Percentiles rank a stretch among this genome's conserved stretches.
phyloP scores from a whole-genome alignment of 2,329 filamentous ascomycete species.

The Diaporthe amygdali region DNA sequence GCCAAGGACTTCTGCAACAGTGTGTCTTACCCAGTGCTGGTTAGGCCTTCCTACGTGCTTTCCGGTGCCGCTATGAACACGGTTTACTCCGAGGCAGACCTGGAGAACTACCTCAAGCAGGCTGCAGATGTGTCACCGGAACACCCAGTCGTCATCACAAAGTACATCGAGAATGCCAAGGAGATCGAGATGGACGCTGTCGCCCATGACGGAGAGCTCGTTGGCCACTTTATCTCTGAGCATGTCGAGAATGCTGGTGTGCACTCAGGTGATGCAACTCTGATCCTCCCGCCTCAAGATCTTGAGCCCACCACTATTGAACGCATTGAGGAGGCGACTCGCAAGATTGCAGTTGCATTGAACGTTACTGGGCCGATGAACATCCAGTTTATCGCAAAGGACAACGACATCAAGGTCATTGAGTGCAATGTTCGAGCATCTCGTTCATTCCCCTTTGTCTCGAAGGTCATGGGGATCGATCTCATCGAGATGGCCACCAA shows the following conservation, averaged over 20 bases:
- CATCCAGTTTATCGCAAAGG: slow-evolving; percentile 99
- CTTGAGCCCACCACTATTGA: slow-evolving; percentile 85
- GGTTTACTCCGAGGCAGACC: slow-evolving; percentile 92
- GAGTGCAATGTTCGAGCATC: slow-evolving; percentile 98
- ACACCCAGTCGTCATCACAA: slow-evolving; percentile 97
- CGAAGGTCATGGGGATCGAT: slow-evolving; percentile 97
- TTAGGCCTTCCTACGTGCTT: slow-evolving; percentile 94
- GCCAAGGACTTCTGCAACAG: slow-evolving; percentile 85
- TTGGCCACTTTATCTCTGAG: slow-evolving; percentile 97
- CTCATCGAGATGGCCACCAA: slow-evolving; percentile 98
- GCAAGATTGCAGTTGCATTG: slow-evolving; percentile 91
- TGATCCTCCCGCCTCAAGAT: slow-evolving; percentile 95
- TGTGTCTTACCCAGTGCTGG: slow-evolving; percentile 91
- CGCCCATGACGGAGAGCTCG: slow-evolving; percentile 84
- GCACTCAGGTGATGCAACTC: slow-evolving; percentile 95
- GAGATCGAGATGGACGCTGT: slow-evolving; percentile 99
- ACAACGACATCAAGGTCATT: slow-evolving; percentile 99
- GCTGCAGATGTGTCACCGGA: slow-evolving; percentile 93
- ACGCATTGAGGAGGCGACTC: slow-evolving; percentile 91
- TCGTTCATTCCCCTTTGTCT: slow-evolving; percentile 96
- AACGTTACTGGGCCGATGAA: slow-evolving; percentile 98
- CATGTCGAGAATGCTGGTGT: slow-evolving; percentile 99
- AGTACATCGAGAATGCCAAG: slow-evolving; percentile 99
- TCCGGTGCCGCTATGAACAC: slow-evolving; percentile 99
- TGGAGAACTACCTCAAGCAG: slow-evolving; percentile 87